Evolutionary conservation across 345 rosid species (phyloP).

Genomic region (Gossypium australe): DNA sequence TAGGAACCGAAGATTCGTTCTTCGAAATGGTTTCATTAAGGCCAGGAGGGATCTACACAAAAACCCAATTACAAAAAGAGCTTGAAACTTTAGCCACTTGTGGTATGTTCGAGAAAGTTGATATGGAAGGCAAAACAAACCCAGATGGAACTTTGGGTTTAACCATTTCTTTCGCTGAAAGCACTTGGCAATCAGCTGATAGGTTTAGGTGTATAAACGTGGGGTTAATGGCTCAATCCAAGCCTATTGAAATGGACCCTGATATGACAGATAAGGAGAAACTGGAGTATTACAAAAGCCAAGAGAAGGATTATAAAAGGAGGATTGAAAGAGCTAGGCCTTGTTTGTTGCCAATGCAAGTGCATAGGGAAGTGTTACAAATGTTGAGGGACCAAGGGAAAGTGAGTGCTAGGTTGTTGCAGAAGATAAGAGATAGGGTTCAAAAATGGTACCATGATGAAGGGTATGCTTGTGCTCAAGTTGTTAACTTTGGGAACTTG

Average conservation of each 20-base stretch:
- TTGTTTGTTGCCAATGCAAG: conserved; percentile 56
- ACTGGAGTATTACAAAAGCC: conserved; percentile 68
- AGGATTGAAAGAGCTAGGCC: conserved; percentile 80
- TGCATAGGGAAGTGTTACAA: conserved; percentile 60
- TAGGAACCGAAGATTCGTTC: conserved; percentile 86
- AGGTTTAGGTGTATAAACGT: conserved; percentile 87
- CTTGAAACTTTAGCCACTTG: conserved; percentile 84
- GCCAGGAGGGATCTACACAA: conserved; percentile 81
- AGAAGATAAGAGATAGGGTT: conserved; percentile 88
- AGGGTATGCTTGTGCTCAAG: conserved; percentile 97
- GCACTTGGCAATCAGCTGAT: neutral
- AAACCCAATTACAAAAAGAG: conserved; percentile 76
- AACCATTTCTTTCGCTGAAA: conserved; percentile 6
- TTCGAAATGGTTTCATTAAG: conserved; percentile 92
- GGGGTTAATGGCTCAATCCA: conserved; percentile 76
- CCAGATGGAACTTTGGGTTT: conserved; percentile 72
- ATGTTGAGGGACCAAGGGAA: conserved; percentile 74
- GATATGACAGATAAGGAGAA: conserved; percentile 98
- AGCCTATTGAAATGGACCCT: conserved; percentile 78
- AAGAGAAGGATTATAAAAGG: conserved; percentile 86
- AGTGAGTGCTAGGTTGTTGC: conserved; percentile 87
- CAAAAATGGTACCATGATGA: conserved; percentile 97
- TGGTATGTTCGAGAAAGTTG: conserved; percentile 99
- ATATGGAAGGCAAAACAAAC: conserved; percentile 75
- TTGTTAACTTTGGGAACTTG: conserved; percentile 93